Evolutionary conservation across 176 grass and related monocot genomes (phyloP).

Genomic region (bread wheat (Triticum aestivum)): IWGSC_CS_RefSeq_v2.1 NC_057806.1:355827157-355827656

Average conservation of each 20-base stretch:
- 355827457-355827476: constrained; percentile 9
- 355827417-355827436: not conserved
- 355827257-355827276: too few relatives aligned
- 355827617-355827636: not conserved
- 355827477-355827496: not conserved
- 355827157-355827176: too few relatives aligned
- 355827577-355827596: constrained; percentile 22
- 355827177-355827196: too few relatives aligned
- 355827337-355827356: not conserved
- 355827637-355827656: not conserved
- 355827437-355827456: constrained; percentile 19
- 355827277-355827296: not conserved
- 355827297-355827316: not conserved
- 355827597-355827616: not conserved
- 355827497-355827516: constrained; percentile 6
- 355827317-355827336: not conserved
- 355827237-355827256: too few relatives aligned
- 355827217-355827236: too few relatives aligned
- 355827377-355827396: not conserved
- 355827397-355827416: not conserved
- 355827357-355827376: not conserved
- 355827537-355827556: constrained; percentile 2
- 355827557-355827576: not conserved
- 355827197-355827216: too few relatives aligned
- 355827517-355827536: not conserved